Conservation (phyloP, 805 yeast genomes). For the Kuraishia ogatae region DNA sequence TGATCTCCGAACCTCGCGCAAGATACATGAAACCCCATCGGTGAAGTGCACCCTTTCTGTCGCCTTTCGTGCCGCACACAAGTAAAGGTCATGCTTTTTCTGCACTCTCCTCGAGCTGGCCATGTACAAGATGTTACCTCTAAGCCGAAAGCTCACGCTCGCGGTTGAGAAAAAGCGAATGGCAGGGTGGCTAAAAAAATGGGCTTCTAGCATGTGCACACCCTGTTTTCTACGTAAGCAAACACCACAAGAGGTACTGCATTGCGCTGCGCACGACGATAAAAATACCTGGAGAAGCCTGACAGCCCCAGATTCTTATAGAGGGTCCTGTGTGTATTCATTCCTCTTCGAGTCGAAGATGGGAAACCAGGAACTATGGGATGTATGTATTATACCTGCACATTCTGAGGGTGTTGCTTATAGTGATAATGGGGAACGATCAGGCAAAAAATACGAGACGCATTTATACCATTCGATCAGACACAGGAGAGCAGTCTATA, state of each 20-base stretch:
- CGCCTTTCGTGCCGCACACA: neutral
- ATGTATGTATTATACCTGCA: no score
- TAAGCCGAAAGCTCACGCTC: neutral
- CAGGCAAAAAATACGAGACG: no score
- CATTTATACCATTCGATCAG: no score
- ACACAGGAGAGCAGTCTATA: no score
- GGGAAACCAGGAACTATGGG: no score
- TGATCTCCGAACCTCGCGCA: neutral
- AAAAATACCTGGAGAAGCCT: no score
- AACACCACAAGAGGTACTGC: no score
- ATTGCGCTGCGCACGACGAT: neutral
- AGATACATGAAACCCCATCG: neutral
- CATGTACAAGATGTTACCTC: neutral
- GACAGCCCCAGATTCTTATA: no score
- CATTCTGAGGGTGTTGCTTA: no score
- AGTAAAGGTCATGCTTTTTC: neutral
- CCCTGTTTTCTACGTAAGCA: neutral
- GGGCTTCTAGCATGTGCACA: neutral
- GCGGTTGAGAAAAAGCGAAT: neutral
- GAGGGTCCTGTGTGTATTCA: no score
- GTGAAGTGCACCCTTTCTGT: neutral
- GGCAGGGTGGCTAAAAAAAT: neutral
- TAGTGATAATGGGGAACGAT: no score
- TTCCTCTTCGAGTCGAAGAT: no score
- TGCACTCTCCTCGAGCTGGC: neutral